Evolutionary conservation across 2,329 filamentous ascomycete genomes (phyloP), one percentile per base, ranked within the genome.

Genomic region (Raffaelea deltoideospora): DNA sequence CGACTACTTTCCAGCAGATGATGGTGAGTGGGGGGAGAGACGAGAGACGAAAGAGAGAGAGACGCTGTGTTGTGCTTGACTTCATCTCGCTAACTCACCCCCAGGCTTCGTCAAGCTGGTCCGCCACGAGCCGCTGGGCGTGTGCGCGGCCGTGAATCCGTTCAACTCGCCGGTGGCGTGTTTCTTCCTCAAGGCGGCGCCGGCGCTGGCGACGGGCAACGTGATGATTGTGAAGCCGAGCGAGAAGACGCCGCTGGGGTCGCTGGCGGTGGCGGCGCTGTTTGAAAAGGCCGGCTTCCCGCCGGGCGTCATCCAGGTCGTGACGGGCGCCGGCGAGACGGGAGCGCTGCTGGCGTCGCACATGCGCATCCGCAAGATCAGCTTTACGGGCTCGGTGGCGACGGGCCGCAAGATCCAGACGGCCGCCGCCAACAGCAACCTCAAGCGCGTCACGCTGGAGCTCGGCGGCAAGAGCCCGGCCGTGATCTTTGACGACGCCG

Each of bases 381-480:
- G 68, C 41, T 80, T 80, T 56, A 80, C 76, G 0, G 76, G 76
- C 20, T 74, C 79, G 43, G 74, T 78, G 11, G 56, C 62, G 13
- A 80, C 76, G 0, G 76, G 76, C n/a, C 60, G 64, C 48, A 77
- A 72, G 46, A 75, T 81, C 18, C 74, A 76, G 18, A 62, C 63
- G 15, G 62, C 67, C 30, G 76, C 76, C 1, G 68, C 72, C 0
- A 63, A 64, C 29, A 65, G 65, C 47, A 78, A 79, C 70, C 40
- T 49, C 5, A 80, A 80, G 52, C 78, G 77, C 46, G 72, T 78
- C 21, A 80, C 76, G 10, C 76, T 80, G 67, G 76, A 81, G 53
- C 63, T 80, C 0, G 76, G 76, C 33, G 76, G 76, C 26, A 80
- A 80, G 53, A 73, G 67, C 23, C 73, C 76, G 1, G 62, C 74